Evolutionary conservation across 495 filamentous ascomycete genomes (phyloP).

Genomic region (Xylaria venustula): DNA sequence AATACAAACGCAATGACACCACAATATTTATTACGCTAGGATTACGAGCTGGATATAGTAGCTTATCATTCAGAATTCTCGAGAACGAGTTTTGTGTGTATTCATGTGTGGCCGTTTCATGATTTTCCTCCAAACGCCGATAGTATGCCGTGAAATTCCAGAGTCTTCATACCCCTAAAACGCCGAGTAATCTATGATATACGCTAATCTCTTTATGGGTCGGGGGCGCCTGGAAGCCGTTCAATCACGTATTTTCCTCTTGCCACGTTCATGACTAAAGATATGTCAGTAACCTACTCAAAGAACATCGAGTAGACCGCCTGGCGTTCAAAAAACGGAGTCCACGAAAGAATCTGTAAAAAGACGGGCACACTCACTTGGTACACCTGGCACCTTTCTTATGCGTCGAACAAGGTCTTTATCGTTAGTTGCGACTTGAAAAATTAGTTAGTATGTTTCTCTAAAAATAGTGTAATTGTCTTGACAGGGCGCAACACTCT

Average conservation of each 20-base stretch:
- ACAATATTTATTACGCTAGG: neutral
- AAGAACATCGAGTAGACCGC: neutral
- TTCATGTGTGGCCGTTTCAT: neutral
- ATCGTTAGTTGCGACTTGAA: constrained; percentile 79
- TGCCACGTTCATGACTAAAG: constrained; percentile 57
- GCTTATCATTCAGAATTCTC: neutral
- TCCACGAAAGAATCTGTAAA: neutral
- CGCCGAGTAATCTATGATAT: neutral
- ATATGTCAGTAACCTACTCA: constrained; percentile 24
- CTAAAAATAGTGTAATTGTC: neutral
- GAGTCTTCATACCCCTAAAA: neutral
- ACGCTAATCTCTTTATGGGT: neutral
- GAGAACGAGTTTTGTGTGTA: neutral
- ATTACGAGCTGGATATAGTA: neutral
- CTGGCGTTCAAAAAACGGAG: neutral
- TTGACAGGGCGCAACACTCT: neutral
- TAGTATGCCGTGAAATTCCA: neutral
- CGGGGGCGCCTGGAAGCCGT: constrained; percentile 76
- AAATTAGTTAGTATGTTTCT: constrained; percentile 59
- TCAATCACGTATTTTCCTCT: constrained; percentile 91
- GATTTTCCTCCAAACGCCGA: neutral
- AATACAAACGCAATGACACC: neutral
- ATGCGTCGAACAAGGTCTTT: constrained; percentile 76
- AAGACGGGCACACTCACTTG: constrained; percentile 23
- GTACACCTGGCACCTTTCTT: constrained; percentile 73